These are phyloP conservation scores for Fistulifera solaris DNA, from an alignment of 108 stramenopile genomes.

Conservation along the genomic window DNA sequence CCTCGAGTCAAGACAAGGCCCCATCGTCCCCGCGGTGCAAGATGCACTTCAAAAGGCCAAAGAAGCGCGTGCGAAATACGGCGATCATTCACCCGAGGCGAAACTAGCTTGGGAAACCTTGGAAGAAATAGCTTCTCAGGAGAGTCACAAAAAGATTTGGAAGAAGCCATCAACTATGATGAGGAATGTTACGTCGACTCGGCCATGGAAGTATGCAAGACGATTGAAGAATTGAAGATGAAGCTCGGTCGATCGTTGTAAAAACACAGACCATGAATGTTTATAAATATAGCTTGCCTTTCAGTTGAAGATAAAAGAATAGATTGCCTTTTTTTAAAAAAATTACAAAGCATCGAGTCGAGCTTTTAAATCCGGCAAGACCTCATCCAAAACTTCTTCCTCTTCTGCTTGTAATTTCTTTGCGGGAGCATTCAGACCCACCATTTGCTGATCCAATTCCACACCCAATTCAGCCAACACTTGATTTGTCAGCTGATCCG, in stretches of 20 bases:
- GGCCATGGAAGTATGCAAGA: slow-evolving; percentile 30
- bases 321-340: too few relatives aligned
- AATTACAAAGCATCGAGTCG: slow-evolving; percentile 72
- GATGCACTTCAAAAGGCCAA: slow-evolving; percentile 47
- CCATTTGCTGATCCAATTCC: slow-evolving; percentile 69
- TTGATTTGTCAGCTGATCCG: slow-evolving; percentile 58
- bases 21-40: slow-evolving; percentile 17
- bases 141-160: background rate
- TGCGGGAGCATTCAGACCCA: slow-evolving; percentile 63
- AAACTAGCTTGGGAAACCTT: slow-evolving; percentile 73
- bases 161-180: slow-evolving; percentile 17
- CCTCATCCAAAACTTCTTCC: slow-evolving; percentile 49
- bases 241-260: too few relatives aligned
- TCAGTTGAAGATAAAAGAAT: too few relatives aligned
- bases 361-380: slow-evolving; percentile 67
- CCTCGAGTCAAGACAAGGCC: slow-evolving; percentile 3
- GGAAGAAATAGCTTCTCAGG: slow-evolving; percentile 51
- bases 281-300: too few relatives aligned
- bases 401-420: slow-evolving; percentile 38
- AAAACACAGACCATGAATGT: too few relatives aligned
- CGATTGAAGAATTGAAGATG: slow-evolving; percentile 27
- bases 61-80: slow-evolving; percentile 32
- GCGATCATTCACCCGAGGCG: slow-evolving; percentile 45
- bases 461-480: slow-evolving; percentile 81
- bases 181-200: slow-evolving; percentile 41